Evolutionary conservation across 1,284 basidiomycete species (phyloP), one percentile per base, ranked within the genome.

Genomic region (Cryptococcus sp.): DNA sequence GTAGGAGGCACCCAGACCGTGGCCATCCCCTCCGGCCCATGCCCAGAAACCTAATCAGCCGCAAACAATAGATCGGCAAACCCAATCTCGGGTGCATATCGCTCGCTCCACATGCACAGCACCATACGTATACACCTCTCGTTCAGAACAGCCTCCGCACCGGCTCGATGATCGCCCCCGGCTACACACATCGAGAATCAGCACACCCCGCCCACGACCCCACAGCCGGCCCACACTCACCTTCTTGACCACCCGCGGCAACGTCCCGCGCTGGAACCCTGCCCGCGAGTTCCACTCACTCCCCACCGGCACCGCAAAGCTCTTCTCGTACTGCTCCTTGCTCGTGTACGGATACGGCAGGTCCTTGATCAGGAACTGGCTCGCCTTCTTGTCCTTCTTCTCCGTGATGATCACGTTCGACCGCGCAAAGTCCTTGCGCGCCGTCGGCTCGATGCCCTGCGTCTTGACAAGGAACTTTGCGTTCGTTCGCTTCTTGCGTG

Each of bases 261-360:
- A 70, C 24, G 91, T 94, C 55, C 84, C 85, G 55, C 85, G 81
- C 79, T 94, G 90, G 81, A 91, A 89, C 11, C 83, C 87, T n/a
- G 88, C 82, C 28, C 90, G 80, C 2, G 92, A 94, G 66, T 95
- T 96, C 92, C 93, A 98, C 77, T 98, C 95, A 49, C 81, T 81
- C 5, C 95, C 95, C 33, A 97, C 69, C 1, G 93, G 91, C 50
- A 81, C 82, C 43, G 85, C 82, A 82, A 96, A 86, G 58, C 83
- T 84, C 35, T 87, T 84, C 74, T 94, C 90, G 72, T 89, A 96
- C 78, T 97, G 94, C 8, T 87, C 88, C 52, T 85, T 84, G 72
- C 86, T 88, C 4, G 94, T 95, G 74, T 93, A 98, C 2, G 95
- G 95, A 75, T 88, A 89, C 2, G 95, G 95, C 48, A 98, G 77